A percentile compares a stretch with the other conserved stretches of the same genome.
Conservation (phyloP, 805 yeast species). For the Candida coquimbonensis region DNA sequence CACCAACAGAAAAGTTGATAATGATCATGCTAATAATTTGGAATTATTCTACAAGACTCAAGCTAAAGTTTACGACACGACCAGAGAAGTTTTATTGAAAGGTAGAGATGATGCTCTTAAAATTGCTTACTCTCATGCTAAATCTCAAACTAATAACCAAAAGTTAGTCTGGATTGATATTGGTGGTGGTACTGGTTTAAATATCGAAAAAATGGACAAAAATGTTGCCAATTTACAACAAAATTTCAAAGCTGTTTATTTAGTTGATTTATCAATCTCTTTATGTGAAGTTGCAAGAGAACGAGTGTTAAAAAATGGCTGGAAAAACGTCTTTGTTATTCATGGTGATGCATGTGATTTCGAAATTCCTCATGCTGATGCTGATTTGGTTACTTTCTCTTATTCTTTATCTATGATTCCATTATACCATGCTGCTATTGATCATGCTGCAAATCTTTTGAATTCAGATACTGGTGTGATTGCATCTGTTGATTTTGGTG, state of each 20-base stretch:
- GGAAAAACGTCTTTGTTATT: slow-evolving; percentile 57
- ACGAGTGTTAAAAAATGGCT: slow-evolving; percentile 42
- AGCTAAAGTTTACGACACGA: slow-evolving; percentile 69
- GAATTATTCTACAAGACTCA: slow-evolving; percentile 72
- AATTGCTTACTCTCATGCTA: slow-evolving; percentile 52
- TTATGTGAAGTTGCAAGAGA: slow-evolving; percentile 64
- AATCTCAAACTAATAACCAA: slow-evolving; percentile 22
- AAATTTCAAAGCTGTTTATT: slow-evolving; percentile 57
- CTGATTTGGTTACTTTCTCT: slow-evolving; percentile 73
- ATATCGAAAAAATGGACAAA: slow-evolving; percentile 68
- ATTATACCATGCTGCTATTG: slow-evolving; percentile 70
- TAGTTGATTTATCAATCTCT: slow-evolving; percentile 73
- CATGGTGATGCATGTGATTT: slow-evolving; percentile 76
- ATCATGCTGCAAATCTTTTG: slow-evolving; percentile 49
- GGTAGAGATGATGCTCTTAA: slow-evolving; percentile 64
- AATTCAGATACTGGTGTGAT: slow-evolving; percentile 51
- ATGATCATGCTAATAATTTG: slow-evolving; percentile 26
- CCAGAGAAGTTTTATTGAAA: slow-evolving; percentile 57
- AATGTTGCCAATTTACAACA: slow-evolving; percentile 29
- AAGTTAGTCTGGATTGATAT: slow-evolving; percentile 68
- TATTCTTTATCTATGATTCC: slow-evolving; percentile 86
- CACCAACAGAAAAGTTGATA: slow-evolving; percentile 20
- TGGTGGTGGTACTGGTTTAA: slow-evolving; percentile 85
- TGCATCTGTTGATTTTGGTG: slow-evolving; percentile 75
- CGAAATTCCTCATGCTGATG: slow-evolving; percentile 40